Conservation (phyloP, 495 filamentous ascomycete genomes). For the Rusavskia elegans region DNA sequence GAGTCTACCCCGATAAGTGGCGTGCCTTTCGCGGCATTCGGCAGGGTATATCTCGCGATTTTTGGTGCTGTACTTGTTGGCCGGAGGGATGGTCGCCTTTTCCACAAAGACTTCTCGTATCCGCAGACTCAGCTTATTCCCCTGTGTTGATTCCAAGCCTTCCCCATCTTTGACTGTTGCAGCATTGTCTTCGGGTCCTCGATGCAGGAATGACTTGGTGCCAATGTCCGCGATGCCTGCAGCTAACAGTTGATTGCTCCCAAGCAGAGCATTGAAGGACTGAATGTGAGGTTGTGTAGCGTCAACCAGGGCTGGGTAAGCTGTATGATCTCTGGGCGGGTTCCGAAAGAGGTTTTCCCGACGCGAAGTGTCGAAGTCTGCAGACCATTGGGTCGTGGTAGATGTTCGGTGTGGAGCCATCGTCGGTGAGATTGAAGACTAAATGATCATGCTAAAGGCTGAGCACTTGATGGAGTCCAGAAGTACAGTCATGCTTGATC, state of each 20-base stretch:
- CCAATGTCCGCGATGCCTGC: constrained; percentile 77
- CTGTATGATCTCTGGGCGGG: constrained; percentile 71
- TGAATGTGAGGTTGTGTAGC: constrained; percentile 82
- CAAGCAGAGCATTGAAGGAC: constrained; percentile 90
- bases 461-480: no score
- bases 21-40: constrained; percentile 88
- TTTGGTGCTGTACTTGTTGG: constrained; percentile 61
- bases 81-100: constrained; percentile 53
- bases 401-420: constrained; percentile 9
- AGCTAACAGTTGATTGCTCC: constrained; percentile 50
- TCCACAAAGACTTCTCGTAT: constrained; percentile 66
- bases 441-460: no score
- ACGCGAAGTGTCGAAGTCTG: constrained; percentile 63
- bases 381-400: constrained; percentile 64
- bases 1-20: constrained; percentile 77
- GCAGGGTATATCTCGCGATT: constrained; percentile 78
- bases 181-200: constrained; percentile 33
- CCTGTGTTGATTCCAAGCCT: constrained; percentile 30
- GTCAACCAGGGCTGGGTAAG: constrained; percentile 71
- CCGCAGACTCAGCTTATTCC: constrained; percentile 57
- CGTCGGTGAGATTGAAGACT: background rate
- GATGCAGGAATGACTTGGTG: constrained; percentile 72
- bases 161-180: constrained; percentile 25
- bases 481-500: no score
- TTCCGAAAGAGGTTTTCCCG: constrained; percentile 77